Conservation (phyloP, 2,329 filamentous ascomycete species). For the Didymella glomerata region DNA sequence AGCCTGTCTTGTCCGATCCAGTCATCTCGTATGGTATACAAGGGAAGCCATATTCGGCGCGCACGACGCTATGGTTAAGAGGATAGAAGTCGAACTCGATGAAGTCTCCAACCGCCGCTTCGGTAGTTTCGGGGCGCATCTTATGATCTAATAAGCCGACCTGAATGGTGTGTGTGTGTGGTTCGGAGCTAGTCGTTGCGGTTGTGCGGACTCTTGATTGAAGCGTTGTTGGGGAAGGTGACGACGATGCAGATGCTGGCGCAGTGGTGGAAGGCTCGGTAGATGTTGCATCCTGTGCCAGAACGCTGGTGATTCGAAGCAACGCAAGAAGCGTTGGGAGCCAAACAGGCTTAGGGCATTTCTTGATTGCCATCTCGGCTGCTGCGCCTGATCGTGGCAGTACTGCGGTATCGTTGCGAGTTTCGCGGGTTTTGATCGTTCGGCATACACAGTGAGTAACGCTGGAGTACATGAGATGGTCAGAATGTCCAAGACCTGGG, state of each 20-base stretch:
- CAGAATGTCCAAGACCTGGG: background rate
- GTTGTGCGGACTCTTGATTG: slow-evolving; percentile 23
- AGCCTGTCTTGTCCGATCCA: slow-evolving; percentile 35
- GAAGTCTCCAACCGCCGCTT: slow-evolving; percentile 50
- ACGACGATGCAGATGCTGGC: background rate
- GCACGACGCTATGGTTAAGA: slow-evolving; percentile 54
- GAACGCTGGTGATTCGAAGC: background rate
- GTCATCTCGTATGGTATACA: slow-evolving; percentile 53
- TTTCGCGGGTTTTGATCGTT: background rate
- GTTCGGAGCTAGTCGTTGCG: slow-evolving; percentile 15
- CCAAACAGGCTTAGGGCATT: background rate
- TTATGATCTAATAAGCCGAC: slow-evolving; percentile 51
- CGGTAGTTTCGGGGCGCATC: slow-evolving; percentile 51
- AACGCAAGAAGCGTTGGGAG: background rate
- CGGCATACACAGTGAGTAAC: background rate
- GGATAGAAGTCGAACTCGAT: slow-evolving; percentile 55
- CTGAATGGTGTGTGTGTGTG: slow-evolving; percentile 44
- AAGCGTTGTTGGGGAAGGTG: background rate
- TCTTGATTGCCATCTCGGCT: background rate
- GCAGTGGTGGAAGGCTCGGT: background rate
- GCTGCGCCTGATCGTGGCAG: background rate
- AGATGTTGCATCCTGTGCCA: slow-evolving; percentile 7
- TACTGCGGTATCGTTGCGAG: background rate
- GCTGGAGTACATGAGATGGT: background rate
- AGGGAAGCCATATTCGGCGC: slow-evolving; percentile 52